These are phyloP conservation scores for Hypoxylon lienhwacheense DNA, from an alignment of 495 filamentous ascomycete genomes.

Conservation along the genomic window DNA sequence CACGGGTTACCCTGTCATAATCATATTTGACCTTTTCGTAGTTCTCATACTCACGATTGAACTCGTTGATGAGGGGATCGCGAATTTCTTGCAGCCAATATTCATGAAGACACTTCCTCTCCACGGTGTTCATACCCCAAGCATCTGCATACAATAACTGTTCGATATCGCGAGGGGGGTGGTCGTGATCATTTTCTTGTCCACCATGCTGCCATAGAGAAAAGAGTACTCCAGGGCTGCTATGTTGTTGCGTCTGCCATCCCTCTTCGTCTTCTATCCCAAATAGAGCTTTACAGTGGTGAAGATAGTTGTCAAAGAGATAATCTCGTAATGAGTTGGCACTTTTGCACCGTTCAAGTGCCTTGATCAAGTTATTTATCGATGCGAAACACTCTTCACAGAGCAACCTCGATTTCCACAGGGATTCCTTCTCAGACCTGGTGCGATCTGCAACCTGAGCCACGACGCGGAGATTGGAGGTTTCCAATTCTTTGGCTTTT, in stretches of 20 bases:
- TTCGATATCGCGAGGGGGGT: constrained; percentile 11
- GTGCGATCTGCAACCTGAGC: constrained; percentile 32
- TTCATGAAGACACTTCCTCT: constrained; percentile 38
- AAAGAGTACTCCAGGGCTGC: constrained; percentile 19
- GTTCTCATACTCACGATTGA: constrained; percentile 35
- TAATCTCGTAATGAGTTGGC: constrained; percentile 9
- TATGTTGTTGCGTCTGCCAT: constrained; percentile 19
- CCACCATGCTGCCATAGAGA: constrained; percentile 24
- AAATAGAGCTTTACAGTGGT: constrained; percentile 38
- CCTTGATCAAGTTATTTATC: constrained; percentile 2
- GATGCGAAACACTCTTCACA: background rate
- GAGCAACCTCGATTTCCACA: constrained; percentile 11
- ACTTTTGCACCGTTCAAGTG: constrained; percentile 20
- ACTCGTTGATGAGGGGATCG: constrained; percentile 39
- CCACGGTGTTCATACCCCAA: constrained; percentile 35
- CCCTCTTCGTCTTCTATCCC: constrained; percentile 25
- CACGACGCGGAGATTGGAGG: constrained; percentile 52
- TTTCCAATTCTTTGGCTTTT: constrained; percentile 59
- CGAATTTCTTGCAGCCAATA: constrained; percentile 54
- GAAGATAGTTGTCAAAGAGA: constrained; percentile 6
- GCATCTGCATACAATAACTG: constrained; percentile 17
- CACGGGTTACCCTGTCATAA: constrained; percentile 45
- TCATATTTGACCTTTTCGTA: constrained; percentile 42
- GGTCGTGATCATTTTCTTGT: background rate
- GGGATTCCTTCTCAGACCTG: constrained; percentile 32